Evolutionary conservation across 2,329 filamentous ascomycete genomes (phyloP).

Genomic region (Aspergillus tanneri): DNA sequence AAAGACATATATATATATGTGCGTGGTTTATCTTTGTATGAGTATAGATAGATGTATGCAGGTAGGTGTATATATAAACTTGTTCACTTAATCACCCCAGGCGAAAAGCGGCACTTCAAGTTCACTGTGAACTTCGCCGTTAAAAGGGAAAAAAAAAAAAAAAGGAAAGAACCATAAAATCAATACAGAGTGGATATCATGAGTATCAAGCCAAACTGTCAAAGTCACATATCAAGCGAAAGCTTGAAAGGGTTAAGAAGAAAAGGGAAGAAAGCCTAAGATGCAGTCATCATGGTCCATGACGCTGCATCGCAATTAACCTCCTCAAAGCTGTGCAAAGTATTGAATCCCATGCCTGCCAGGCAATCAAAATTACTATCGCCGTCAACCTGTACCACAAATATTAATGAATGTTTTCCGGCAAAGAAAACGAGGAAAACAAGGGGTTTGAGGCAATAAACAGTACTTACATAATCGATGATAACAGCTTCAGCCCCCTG

Average conservation of each 20-base stretch:
- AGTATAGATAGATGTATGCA: too few relatives aligned
- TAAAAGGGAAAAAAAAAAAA: background rate
- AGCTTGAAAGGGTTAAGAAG: background rate
- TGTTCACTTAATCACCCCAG: too few relatives aligned
- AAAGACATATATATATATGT: too few relatives aligned
- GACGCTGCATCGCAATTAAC: slow-evolving; percentile 67
- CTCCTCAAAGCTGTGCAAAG: slow-evolving; percentile 78
- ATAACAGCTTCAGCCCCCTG: slow-evolving; percentile 72
- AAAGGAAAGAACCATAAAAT: slow-evolving; percentile 1
- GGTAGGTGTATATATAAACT: too few relatives aligned
- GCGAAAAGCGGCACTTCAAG: background rate
- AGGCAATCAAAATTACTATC: slow-evolving; percentile 73
- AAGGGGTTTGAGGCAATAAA: slow-evolving; percentile 1
- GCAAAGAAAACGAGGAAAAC: slow-evolving; percentile 1
- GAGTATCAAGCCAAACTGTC: background rate
- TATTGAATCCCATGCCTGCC: slow-evolving; percentile 75
- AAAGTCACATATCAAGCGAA: too few relatives aligned
- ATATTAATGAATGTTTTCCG: slow-evolving; percentile 15
- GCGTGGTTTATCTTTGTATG: too few relatives aligned
- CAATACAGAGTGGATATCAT: slow-evolving; percentile 17
- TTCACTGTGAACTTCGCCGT: background rate
- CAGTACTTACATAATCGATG: slow-evolving; percentile 70
- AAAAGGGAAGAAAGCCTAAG: slow-evolving; percentile 15
- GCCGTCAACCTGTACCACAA: slow-evolving; percentile 59
- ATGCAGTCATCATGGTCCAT: slow-evolving; percentile 56